Evolutionary conservation across 1,284 basidiomycete species (phyloP).

Genomic region (Caloboletus inedulis): DNA sequence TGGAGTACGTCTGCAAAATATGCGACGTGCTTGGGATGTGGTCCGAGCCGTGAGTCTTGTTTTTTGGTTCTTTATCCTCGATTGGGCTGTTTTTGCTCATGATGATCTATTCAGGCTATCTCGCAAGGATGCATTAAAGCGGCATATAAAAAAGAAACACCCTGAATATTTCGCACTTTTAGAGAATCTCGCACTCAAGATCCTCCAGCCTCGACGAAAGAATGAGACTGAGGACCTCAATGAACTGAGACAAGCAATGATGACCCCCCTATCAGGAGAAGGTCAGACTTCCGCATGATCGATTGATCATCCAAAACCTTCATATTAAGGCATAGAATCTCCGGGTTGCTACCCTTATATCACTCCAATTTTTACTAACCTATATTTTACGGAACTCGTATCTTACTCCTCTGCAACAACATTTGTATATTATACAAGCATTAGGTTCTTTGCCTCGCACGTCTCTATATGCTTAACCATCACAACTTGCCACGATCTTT

Average conservation of each 20-base stretch:
- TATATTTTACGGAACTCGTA: not conserved
- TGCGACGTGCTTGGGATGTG: not conserved
- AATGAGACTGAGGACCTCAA: not conserved
- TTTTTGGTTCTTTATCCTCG: not conserved
- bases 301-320: no score
- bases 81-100: not conserved
- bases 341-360: not conserved
- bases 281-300: not conserved
- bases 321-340: not conserved
- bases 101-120: not conserved
- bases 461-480: not conserved
- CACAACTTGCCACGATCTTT: not conserved
- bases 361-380: not conserved
- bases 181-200: not conserved
- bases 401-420: not conserved
- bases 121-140: not conserved
- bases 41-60: not conserved
- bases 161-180: not conserved
- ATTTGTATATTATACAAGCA: not conserved
- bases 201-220: not conserved
- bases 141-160: not conserved
- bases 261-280: fast-evolving
- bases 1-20: not conserved
- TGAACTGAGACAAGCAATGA: not conserved
- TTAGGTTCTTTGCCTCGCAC: no score